Base-by-base conservation (phyloP, 352 stramenopile genomes). In the Phytophthora brassicae region DNA sequence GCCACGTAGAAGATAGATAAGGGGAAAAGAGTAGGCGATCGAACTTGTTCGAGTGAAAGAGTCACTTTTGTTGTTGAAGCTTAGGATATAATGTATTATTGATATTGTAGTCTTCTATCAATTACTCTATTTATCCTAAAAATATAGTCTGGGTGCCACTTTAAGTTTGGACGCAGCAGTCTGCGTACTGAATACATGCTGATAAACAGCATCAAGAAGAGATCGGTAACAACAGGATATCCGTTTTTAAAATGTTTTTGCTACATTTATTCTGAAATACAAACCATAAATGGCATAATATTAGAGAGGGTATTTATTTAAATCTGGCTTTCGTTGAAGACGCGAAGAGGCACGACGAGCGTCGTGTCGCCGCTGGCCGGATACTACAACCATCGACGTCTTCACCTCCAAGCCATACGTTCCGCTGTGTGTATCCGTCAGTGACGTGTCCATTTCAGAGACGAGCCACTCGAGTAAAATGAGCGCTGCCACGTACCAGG, bases 401-500 rank as follows among this genome's bases (percentile, higher is more conserved):
- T 60, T 35, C 39, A n/a, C 35, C n/a, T n/a, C n/a, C 29, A 50
- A 56, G 16, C 33, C 23, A 41, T 46, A 16, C 33, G 48, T 44
- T 23, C 26, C 19, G n/a, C 14, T 31, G 6, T 9, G 57, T 60
- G 57, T 35, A 64, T 62, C 45, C 39, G 43, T 68, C 51, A 44
- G 51, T 64, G 58, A 68, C 51, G 49, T 64, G 50, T 55, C 51
- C 31, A 47, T 42, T 20, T 23, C 36, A 68, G 59, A 72, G 35
- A 72, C 56, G 54, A 65, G 43, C 43, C 56, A 60, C n/a, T 23
- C 38, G 38, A 44, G 12, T 1, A 49, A 14, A 23, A 79, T 76
- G 56, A 89, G 81, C 72, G 72, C 71, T 66, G 72, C 80, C 38
- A 85, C 80, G 58, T 90, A 88, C 64, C 80, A 89, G 72, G 80